Evolutionary conservation across 495 filamentous ascomycete species (phyloP), one percentile per base, ranked within the genome.

Genomic region (Neurospora intermedia): DNA sequence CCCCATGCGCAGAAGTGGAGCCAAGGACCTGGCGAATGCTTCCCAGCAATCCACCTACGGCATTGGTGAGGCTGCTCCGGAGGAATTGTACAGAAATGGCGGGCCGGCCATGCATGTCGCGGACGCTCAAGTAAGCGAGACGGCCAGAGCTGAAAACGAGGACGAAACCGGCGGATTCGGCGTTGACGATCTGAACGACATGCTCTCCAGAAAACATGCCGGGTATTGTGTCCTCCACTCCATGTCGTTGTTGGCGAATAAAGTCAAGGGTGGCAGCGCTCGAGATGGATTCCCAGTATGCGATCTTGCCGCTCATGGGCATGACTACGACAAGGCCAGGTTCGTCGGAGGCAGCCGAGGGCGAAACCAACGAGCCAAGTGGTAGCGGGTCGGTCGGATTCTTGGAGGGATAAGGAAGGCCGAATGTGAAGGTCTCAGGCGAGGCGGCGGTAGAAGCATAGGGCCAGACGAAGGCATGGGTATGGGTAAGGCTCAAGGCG

Each of bases 231-330:
- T 90, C 90, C 76, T 97, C 91, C 2, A 97, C 87, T 20, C 94
- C 91, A 74, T 87, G 88, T 75, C 89, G 89, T 78, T 91, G 92
- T 75, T 96, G 91, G 69, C 91, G 88, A 66, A 92, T 88, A 39
- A 94, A 87, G 73, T 91, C 91, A 15, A 93, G 80, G 7, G 91
- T 91, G 38, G 92, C 89, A 38, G 93, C 93, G 80, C 88, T 92
- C 23, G 94, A 91, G 69, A 98, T 90, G 38, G 92, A 94, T 79
- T 98, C 96, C 95, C 94, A 99, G 81, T 94, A 99, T 43, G 91
- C 88, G 69, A 98, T 88, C 79, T 90, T 95, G 40, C 96, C 96
- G 43, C 86, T 93, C 20, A 87, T 87, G 2, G 94, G 93, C 82
- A 93, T 91, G 13, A 99, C 85, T 15, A 97, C 84, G 23, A 99